Evolutionary conservation across 495 filamentous ascomycete genomes (phyloP).

Genomic region (Penicillium crystallinum): DNA sequence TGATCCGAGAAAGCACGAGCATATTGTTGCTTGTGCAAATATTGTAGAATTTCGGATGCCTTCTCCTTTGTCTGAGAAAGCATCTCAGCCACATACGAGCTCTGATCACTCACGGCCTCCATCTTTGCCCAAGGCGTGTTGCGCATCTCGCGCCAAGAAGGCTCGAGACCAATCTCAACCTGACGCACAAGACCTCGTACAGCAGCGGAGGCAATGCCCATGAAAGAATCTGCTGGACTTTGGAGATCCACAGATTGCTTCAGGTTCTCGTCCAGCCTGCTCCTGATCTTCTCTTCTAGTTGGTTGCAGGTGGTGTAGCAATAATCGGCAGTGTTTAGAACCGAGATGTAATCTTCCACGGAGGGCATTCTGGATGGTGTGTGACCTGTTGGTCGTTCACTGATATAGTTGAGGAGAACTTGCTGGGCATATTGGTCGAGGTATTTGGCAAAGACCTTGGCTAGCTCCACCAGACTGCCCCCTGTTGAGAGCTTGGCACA

Average conservation of each 20-base stretch:
- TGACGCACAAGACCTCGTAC: constrained; percentile 77
- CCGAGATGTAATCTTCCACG: constrained; percentile 72
- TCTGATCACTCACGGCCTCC: constrained; percentile 93
- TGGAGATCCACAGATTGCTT: constrained; percentile 77
- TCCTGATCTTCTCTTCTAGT: constrained; percentile 90
- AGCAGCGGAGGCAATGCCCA: constrained; percentile 87
- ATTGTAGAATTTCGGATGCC: constrained; percentile 63
- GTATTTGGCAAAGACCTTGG: constrained; percentile 83
- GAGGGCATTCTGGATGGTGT: constrained; percentile 52
- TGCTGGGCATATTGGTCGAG: constrained; percentile 94
- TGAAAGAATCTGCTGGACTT: constrained; percentile 88
- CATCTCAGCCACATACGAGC: constrained; percentile 81
- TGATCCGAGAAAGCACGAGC: constrained; percentile 93
- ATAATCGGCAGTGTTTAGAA: constrained; percentile 96
- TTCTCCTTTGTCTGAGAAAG: constrained; percentile 64
- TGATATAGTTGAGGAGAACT: constrained; percentile 77
- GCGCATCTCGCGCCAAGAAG: constrained; percentile 93
- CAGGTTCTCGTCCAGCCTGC: constrained; percentile 73
- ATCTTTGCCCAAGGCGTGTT: constrained; percentile 94
- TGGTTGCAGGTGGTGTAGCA: constrained; percentile 91
- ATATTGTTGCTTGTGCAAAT: constrained; percentile 90
- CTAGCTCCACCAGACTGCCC: constrained; percentile 76
- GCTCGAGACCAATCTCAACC: constrained; percentile 76
- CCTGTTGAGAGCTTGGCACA: constrained; percentile 95
- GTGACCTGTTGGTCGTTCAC: constrained; percentile 45